A percentile compares a stretch with the other conserved stretches of the same genome.
Evolutionary conservation across 805 yeast genomes (phyloP).

Genomic region (Zygosaccharomyces gambellarensis): DNA sequence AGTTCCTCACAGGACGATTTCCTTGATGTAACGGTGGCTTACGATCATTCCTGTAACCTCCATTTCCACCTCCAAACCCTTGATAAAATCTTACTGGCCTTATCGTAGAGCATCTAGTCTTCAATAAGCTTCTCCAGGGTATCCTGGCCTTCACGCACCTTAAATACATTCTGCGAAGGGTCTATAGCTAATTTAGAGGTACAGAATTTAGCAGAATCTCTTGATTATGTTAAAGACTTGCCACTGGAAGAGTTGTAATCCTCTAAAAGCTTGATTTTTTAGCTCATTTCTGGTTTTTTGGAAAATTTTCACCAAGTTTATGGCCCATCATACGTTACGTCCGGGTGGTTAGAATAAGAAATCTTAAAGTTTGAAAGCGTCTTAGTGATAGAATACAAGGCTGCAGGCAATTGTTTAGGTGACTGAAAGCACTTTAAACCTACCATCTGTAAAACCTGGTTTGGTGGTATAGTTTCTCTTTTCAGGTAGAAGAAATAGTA

Average conservation of each 20-base stretch:
- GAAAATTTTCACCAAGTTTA: conserved; percentile 2
- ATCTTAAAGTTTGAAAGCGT: background rate
- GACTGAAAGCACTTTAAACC: background rate
- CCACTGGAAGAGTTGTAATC: background rate
- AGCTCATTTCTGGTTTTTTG: conserved; percentile 1
- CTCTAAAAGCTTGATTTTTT: background rate
- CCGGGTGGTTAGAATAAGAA: background rate
- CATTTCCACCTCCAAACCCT: background rate
- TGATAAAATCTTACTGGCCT: conserved; percentile 2
- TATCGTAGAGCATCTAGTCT: background rate
- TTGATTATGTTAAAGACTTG: background rate
- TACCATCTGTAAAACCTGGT: background rate
- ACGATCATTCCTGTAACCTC: background rate
- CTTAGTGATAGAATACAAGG: background rate
- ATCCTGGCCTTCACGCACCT: background rate
- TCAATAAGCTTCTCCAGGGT: background rate
- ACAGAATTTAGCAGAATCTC: background rate
- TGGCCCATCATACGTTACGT: conserved; percentile 2
- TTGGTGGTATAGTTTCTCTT: background rate
- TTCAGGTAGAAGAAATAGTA: background rate
- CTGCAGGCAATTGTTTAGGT: background rate
- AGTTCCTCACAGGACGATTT: background rate
- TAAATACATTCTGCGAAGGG: background rate
- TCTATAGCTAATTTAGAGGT: background rate
- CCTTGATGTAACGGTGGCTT: background rate